A percentile compares a stretch with the other conserved stretches of the same genome.
These are phyloP conservation scores for Wickerhamiella siamensis DNA, from an alignment of 805 yeast species.

Conservation along the genomic window DNA sequence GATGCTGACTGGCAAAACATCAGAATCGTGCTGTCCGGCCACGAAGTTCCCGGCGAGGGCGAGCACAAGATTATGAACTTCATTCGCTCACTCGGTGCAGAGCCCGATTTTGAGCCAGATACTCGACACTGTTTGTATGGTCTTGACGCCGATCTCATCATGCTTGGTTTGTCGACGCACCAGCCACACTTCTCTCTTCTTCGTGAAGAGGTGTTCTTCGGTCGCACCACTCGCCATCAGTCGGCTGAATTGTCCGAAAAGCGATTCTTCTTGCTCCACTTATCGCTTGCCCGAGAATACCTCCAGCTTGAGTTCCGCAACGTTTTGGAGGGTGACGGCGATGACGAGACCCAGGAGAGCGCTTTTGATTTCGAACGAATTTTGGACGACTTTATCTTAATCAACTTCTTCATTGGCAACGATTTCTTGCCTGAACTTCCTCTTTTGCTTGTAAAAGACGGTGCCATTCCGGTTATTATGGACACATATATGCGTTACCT, in stretches of 20 bases:
- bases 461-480: conserved; percentile 87
- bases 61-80: conserved; percentile 95
- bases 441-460: conserved; percentile 81
- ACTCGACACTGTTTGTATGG: conserved; percentile 91
- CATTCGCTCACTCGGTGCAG: conserved; percentile 67
- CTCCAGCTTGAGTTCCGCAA: conserved; percentile 71
- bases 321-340: conserved; percentile 29
- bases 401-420: conserved; percentile 90
- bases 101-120: conserved; percentile 58
- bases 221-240: conserved; percentile 30
- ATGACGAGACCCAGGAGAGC: conserved; percentile 17
- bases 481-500: conserved; percentile 77
- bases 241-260: conserved; percentile 51
- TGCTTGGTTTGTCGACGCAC: conserved; percentile 81
- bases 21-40: conserved; percentile 71
- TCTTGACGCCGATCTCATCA: conserved; percentile 87
- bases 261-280: conserved; percentile 67
- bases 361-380: conserved; percentile 74
- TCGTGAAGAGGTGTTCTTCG: conserved; percentile 92
- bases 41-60: conserved; percentile 97
- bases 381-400: conserved; percentile 81
- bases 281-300: conserved; percentile 82
- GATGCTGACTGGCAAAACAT: conserved; percentile 78
- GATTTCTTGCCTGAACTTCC: conserved; percentile 97
- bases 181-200: conserved; percentile 91